Evolutionary conservation across 2,329 filamentous ascomycete species (phyloP).

Genomic region (Diplodia mutila): DNA sequence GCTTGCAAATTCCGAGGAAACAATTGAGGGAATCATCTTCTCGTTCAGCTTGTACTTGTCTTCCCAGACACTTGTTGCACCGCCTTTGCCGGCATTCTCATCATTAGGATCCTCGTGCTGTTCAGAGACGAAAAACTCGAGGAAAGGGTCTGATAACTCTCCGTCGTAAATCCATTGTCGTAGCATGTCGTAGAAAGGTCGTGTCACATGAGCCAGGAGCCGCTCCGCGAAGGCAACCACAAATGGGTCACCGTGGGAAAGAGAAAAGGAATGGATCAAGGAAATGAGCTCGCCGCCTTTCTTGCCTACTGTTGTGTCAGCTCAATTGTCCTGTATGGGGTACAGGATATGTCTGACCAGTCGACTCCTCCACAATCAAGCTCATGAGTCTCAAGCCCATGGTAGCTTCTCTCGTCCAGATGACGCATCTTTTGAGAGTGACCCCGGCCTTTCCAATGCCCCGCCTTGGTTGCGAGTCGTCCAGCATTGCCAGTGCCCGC

Average conservation of each 20-base stretch:
- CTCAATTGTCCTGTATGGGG: too few species aligned
- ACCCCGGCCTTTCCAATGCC: conserved; percentile 85
- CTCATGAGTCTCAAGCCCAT: conserved; percentile 94
- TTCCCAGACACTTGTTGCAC: conserved; percentile 92
- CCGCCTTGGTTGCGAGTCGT: conserved; percentile 67
- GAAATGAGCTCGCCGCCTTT: conserved; percentile 92
- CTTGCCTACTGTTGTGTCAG: conserved; percentile 50
- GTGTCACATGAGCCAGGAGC: conserved; percentile 81
- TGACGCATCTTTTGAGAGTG: conserved; percentile 90
- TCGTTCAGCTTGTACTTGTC: conserved; percentile 90
- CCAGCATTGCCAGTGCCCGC: conserved; percentile 74
- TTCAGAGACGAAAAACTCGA: conserved; percentile 93
- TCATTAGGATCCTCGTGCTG: conserved; percentile 62
- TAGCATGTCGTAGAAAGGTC: conserved; percentile 95
- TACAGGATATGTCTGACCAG: conserved; percentile 55
- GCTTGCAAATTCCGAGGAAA: conserved; percentile 89
- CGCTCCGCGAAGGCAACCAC: conserved; percentile 92
- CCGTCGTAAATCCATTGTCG: conserved; percentile 98
- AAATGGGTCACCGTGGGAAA: conserved; percentile 92
- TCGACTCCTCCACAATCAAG: conserved; percentile 88
- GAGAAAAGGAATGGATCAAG: conserved; percentile 89
- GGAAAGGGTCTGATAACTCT: conserved; percentile 92
- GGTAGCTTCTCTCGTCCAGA: conserved; percentile 96
- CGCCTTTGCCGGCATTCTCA: conserved; percentile 50
- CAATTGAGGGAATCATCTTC: conserved; percentile 88